Percentiles rank a stretch among this genome's conserved stretches.
phyloP scores from a whole-genome alignment of 2,329 filamentous ascomycete species.

The Fusarium staphyleae region DNA sequence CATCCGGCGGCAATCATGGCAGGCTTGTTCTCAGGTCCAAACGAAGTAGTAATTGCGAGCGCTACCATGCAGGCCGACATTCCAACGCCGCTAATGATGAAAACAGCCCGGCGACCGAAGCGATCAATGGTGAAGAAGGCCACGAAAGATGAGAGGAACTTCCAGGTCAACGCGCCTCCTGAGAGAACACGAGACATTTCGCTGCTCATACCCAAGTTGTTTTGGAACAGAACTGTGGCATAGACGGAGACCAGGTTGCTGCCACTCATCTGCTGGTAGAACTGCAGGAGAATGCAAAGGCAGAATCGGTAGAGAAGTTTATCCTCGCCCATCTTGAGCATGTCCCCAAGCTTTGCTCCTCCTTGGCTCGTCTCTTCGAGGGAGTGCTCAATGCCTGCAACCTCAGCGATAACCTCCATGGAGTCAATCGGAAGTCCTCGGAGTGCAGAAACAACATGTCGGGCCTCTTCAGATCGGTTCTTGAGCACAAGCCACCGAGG shows the following conservation, averaged over 20 bases:
- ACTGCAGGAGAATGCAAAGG: constrained; percentile 44
- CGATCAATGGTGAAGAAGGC: constrained; percentile 43
- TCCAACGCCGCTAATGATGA: constrained; percentile 37
- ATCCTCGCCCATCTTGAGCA: constrained; percentile 58
- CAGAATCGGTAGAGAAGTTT: constrained; percentile 56
- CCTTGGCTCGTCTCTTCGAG: constrained; percentile 52
- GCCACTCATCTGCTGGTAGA: constrained; percentile 43
- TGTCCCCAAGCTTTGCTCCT: constrained; percentile 50
- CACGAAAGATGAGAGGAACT: constrained; percentile 43
- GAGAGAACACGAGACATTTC: constrained; percentile 38
- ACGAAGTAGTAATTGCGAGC: constrained; percentile 38
- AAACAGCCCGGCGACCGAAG: constrained; percentile 39
- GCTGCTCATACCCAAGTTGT: constrained; percentile 36
- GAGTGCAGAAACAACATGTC: constrained; percentile 47
- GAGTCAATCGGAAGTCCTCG: constrained; percentile 49
- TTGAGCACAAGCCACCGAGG: constrained; percentile 49
- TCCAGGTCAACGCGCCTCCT: constrained; percentile 42
- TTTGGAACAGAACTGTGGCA: constrained; percentile 42
- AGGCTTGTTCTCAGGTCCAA: constrained; percentile 29
- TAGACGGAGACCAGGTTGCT: constrained; percentile 43
- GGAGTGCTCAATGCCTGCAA: constrained; percentile 56
- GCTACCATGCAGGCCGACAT: constrained; percentile 42
- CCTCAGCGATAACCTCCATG: constrained; percentile 50
- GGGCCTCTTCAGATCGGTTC: constrained; percentile 44
- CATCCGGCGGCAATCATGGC: constrained; percentile 34